A percentile compares a stretch with the other conserved stretches of the same genome.
phyloP scores from a whole-genome alignment of 2,329 filamentous ascomycete genomes.

The Fusarium mangiferae region DNA sequence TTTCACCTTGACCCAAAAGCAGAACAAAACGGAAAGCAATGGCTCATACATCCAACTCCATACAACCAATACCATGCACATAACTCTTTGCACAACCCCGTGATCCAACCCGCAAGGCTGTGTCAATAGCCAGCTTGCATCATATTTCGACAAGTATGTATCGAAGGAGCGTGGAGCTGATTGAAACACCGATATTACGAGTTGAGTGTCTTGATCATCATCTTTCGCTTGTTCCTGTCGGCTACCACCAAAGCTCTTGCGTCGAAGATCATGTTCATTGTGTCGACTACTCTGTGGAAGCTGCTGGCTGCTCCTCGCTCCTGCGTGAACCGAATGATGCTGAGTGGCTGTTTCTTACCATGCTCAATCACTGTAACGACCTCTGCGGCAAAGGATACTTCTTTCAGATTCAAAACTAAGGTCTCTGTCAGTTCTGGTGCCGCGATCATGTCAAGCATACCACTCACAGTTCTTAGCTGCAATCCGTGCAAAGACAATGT shows the following conservation, averaged over 20 bases:
- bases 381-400: slow-evolving; percentile 88
- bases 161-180: neutral
- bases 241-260: slow-evolving; percentile 74
- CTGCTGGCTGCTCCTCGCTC: slow-evolving; percentile 91
- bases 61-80: slow-evolving; percentile 24
- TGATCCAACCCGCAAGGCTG: slow-evolving; percentile 14
- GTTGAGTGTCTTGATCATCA: slow-evolving; percentile 77
- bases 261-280: slow-evolving; percentile 75
- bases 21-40: slow-evolving; percentile 27
- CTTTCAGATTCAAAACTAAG: slow-evolving; percentile 81
- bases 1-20: slow-evolving; percentile 6
- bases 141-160: neutral
- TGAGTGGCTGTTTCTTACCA: slow-evolving; percentile 78
- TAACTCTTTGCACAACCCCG: slow-evolving; percentile 11
- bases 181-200: slow-evolving; percentile 49
- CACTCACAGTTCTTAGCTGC: slow-evolving; percentile 80
- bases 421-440: slow-evolving; percentile 32
- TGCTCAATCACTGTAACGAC: slow-evolving; percentile 91
- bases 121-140: neutral
- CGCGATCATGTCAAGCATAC: neutral
- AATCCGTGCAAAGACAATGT: slow-evolving; percentile 82
- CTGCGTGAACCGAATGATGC: slow-evolving; percentile 87
- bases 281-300: slow-evolving; percentile 84
- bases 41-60: slow-evolving; percentile 39
- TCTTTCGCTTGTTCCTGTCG: slow-evolving; percentile 73